Percentiles rank a stretch among this genome's conserved stretches.
These are phyloP conservation scores for Agrocybe praecox DNA, from an alignment of 768 basidiomycete genomes.

Conservation along the genomic window DNA sequence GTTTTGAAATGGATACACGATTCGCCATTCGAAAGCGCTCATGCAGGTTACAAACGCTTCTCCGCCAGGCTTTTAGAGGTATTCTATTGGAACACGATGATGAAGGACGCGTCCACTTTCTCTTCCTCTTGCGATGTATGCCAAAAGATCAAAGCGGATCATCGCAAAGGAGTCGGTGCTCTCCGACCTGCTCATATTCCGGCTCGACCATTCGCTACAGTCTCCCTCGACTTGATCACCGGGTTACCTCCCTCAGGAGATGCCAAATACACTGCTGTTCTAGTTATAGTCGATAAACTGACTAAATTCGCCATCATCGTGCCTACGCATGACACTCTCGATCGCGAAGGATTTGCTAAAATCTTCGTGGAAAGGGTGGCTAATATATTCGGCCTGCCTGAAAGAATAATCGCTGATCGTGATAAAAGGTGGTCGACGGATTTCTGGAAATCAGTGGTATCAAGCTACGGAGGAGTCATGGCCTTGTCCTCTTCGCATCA, in stretches of 20 bases:
- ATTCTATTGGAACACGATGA: slow-evolving; percentile 37
- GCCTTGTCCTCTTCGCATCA: slow-evolving; percentile 29
- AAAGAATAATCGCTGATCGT: slow-evolving; percentile 29
- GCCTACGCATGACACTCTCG: slow-evolving; percentile 26
- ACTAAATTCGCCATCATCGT: slow-evolving; percentile 44
- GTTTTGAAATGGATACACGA: slow-evolving; percentile 29
- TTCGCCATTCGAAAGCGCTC: slow-evolving; percentile 23
- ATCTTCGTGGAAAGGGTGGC: slow-evolving; percentile 32
- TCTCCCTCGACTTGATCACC: slow-evolving; percentile 37
- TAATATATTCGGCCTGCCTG: slow-evolving; percentile 22
- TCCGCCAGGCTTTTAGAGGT: slow-evolving; percentile 20
- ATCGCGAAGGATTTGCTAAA: slow-evolving; percentile 25
- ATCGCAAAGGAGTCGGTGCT: slow-evolving; percentile 31
- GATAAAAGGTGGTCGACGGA: slow-evolving; percentile 26
- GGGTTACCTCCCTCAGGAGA: slow-evolving; percentile 31
- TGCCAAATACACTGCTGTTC: slow-evolving; percentile 26
- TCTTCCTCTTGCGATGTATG: slow-evolving; percentile 25
- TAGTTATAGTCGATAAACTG: slow-evolving; percentile 36
- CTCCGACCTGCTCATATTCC: slow-evolving; percentile 38
- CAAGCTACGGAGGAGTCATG: slow-evolving; percentile 24
- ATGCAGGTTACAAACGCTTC: slow-evolving; percentile 26
- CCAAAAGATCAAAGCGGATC: slow-evolving; percentile 25
- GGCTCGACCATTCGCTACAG: slow-evolving; percentile 27
- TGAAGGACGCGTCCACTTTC: slow-evolving; percentile 20
- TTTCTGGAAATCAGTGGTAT: slow-evolving; percentile 28